phyloP scores from a whole-genome alignment of 805 yeast genomes.

The Kazachstania bromeliacearum region DNA sequence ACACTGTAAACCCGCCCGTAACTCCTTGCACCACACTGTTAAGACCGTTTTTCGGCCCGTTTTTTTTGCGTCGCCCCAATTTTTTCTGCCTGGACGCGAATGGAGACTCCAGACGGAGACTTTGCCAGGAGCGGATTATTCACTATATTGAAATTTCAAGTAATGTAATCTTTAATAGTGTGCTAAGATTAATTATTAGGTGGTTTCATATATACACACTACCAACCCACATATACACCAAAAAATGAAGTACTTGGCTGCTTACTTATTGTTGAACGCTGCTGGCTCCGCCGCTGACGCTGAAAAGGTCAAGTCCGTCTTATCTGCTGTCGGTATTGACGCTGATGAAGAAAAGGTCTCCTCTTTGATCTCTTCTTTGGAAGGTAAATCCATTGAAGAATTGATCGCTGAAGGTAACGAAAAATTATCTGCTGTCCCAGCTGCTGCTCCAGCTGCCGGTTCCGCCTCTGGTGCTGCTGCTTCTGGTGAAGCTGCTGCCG shows the following conservation, averaged over 20 bases:
- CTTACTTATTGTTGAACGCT: constrained; percentile 94
- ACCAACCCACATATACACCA: not conserved
- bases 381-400: constrained; percentile 86
- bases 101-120: too few species aligned
- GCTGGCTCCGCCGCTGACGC: constrained; percentile 96
- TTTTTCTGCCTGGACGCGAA: too few species aligned
- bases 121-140: too few species aligned
- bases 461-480: constrained; percentile 44
- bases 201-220: too few species aligned
- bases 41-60: too few species aligned
- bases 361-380: constrained; percentile 71
- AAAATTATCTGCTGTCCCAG: constrained; percentile 94
- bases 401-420: constrained; percentile 90
- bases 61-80: too few species aligned
- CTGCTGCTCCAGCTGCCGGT: constrained; percentile 94
- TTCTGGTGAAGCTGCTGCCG: constrained; percentile 39
- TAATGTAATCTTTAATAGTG: too few species aligned
- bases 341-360: constrained; percentile 83
- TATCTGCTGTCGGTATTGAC: constrained; percentile 93
- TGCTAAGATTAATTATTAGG: too few species aligned
- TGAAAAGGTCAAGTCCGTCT: constrained; percentile 77
- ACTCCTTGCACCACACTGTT: too few species aligned
- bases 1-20: too few species aligned
- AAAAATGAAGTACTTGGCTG: constrained; percentile 95
- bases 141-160: too few species aligned